phyloP scores from a whole-genome alignment of 768 basidiomycete genomes.

The Tricholoma bakamatsutake region DNA sequence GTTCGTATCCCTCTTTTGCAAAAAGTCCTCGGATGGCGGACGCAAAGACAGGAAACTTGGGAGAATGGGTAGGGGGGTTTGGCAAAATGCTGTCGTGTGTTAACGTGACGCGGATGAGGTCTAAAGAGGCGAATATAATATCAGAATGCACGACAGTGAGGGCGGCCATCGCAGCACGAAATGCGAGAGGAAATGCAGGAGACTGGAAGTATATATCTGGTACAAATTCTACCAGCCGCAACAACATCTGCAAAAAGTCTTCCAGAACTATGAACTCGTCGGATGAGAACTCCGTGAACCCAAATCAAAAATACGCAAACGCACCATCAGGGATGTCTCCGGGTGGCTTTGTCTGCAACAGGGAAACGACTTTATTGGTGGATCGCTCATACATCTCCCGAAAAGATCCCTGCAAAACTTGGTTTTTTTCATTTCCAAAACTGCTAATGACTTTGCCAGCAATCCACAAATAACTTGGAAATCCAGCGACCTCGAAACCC shows the following conservation, averaged over 20 bases:
- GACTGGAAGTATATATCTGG: constrained; percentile 81
- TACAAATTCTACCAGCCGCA: constrained; percentile 57
- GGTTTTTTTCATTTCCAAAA: constrained; percentile 65
- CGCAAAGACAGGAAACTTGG: constrained; percentile 60
- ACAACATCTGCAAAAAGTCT: constrained; percentile 82
- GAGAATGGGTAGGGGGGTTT: constrained; percentile 36
- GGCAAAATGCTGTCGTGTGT: constrained; percentile 64
- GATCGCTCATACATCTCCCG: constrained; percentile 66
- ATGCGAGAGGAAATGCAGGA: constrained; percentile 68
- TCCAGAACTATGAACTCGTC: constrained; percentile 65
- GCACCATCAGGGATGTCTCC: constrained; percentile 84
- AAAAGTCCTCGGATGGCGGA: constrained; percentile 55
- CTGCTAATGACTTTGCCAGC: constrained; percentile 77
- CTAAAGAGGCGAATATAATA: constrained; percentile 75
- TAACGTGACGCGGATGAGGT: constrained; percentile 70
- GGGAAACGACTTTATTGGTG: constrained; percentile 60
- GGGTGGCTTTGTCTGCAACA: constrained; percentile 65
- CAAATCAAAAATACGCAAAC: constrained; percentile 19
- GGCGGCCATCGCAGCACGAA: constrained; percentile 70
- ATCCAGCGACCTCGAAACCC: constrained; percentile 75
- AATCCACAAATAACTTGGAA: constrained; percentile 91
- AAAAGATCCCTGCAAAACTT: constrained; percentile 50
- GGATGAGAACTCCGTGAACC: not conserved
- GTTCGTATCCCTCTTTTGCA: constrained; percentile 64
- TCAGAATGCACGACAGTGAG: constrained; percentile 81